Evolutionary conservation across 108 stramenopile genomes (phyloP), one percentile per base, ranked within the genome.

Genomic region (Cyclotella atomus): DNA sequence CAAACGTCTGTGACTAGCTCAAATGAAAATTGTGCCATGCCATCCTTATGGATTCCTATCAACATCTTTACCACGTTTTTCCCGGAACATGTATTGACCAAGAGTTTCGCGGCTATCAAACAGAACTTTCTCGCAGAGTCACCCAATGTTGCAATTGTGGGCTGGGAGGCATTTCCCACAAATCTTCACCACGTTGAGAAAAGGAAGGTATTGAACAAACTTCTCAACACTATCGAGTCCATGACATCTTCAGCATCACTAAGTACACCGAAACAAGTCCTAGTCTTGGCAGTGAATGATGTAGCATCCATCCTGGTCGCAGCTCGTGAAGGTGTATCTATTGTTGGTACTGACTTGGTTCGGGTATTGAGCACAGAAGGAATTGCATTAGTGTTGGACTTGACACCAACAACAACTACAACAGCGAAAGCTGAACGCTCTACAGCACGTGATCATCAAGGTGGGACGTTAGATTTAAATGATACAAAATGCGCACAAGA

Each of bases 281-380:
- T 81, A 36, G 41, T 81, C 35, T 67, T 81, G 21, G 60, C 79
- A 19, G 79, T 81, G 6, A 74, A 70, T 63, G 79, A 81, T 70
- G 43, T 81, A 3, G 62, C 34, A 52, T 73, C 79, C 19, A 81
- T 81, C 44, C 62, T 81, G 19, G 79, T 74, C 69, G 67, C 72
- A 45, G 72, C 79, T 1, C 38, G 73, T 30, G 79, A 64, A 59
- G 72, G 72, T 20, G 63, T 81, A 28, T 74, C 79, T 10, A 81
- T 81, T 27, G 79, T 79, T 45, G 88, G 88, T 19, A 82, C 88
- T 25, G 71, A 89, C 60, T 47, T 89, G 44, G 85, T 79, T 15
- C 50, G 50, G 21, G 2, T 32, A 46, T 65, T 30, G 47, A 74
- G 61, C 41, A 53, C 24, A 3, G 54, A 41, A 21, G 71, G 82